A percentile compares a stretch with the other conserved stretches of the same genome.
These are phyloP conservation scores for Scenedesmus sp. DNA, from an alignment of 163 green algal species.

Conservation along the genomic window DNA sequence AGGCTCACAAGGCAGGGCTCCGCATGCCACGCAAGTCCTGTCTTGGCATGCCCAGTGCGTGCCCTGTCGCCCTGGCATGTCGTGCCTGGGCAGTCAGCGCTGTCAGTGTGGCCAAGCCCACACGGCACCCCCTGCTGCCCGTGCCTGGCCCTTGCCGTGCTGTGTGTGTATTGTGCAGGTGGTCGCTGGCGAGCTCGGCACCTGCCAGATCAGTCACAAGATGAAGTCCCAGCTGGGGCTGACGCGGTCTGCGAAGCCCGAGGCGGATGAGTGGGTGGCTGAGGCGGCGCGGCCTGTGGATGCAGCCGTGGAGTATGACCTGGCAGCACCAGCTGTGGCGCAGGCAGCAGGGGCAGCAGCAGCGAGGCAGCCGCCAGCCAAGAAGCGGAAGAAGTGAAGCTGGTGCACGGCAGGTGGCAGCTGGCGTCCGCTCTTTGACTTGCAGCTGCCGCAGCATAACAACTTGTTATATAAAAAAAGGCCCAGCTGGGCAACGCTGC, in stretches of 20 bases:
- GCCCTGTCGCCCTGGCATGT: too few species aligned
- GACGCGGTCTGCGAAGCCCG: neutral
- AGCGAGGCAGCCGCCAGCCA: conserved; percentile 1
- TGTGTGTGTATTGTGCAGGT: conserved; percentile 20
- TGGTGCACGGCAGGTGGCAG: neutral
- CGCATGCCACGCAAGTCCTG: too few species aligned
- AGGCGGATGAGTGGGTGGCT: conserved; percentile 20
- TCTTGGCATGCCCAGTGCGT: too few species aligned
- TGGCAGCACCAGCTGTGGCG: conserved; percentile 9
- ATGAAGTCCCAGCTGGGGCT: conserved; percentile 11
- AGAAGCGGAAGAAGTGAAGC: conserved; percentile 18
- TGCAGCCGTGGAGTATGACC: neutral
- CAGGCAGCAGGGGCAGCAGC: conserved; percentile 20
- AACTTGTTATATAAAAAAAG: too few species aligned
- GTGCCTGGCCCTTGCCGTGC: neutral
- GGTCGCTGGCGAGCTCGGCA: conserved; percentile 33
- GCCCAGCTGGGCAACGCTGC: too few species aligned
- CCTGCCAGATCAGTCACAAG: neutral
- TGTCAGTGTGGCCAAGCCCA: neutral
- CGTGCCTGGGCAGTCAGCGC: too few species aligned
- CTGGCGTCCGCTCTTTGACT: neutral
- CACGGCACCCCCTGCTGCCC: neutral
- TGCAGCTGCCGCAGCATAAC: neutral
- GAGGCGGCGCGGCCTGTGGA: neutral
- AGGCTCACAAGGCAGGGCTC: too few species aligned